Conservation (phyloP, 1,284 basidiomycete genomes). For the Austropuccinia psidii region DNA sequence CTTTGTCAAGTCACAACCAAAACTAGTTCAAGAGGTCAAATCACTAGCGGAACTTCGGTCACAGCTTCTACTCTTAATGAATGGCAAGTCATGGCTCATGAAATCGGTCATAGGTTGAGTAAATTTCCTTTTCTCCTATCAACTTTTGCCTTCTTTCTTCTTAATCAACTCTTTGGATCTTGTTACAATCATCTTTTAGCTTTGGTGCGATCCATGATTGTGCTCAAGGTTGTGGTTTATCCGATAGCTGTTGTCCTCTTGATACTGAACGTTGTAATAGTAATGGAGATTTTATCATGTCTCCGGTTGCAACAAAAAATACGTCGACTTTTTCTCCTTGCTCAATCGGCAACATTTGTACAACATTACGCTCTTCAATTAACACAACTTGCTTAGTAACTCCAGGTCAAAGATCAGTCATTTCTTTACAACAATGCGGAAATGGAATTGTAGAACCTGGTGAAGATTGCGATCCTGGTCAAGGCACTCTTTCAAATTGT, state of each 20-base stretch:
- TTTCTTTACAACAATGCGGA: constrained; percentile 66
- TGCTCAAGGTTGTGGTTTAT: constrained; percentile 57
- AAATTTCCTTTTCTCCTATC: neutral
- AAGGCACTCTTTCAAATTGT: constrained; percentile 58
- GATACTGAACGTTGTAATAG: constrained; percentile 60
- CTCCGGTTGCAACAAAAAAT: constrained; percentile 58
- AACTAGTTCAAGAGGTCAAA: constrained; percentile 38
- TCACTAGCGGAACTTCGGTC: constrained; percentile 62
- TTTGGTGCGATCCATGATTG: constrained; percentile 59
- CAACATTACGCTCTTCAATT: constrained; percentile 45
- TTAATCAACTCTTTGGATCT: neutral
- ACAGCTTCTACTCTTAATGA: constrained; percentile 59
- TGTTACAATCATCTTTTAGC: neutral
- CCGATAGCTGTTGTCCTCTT: constrained; percentile 64
- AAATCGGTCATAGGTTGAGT: constrained; percentile 56
- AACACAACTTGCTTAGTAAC: constrained; percentile 46
- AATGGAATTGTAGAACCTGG: constrained; percentile 65
- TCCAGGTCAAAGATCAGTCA: constrained; percentile 40
- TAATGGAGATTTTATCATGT: constrained; percentile 44
- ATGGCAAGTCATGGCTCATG: constrained; percentile 76
- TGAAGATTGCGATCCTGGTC: constrained; percentile 83
- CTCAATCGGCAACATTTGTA: constrained; percentile 74
- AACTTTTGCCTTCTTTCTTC: neutral
- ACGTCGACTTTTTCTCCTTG: constrained; percentile 70
- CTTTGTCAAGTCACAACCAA: constrained; percentile 49